phyloP scores from a whole-genome alignment of 2,329 filamentous ascomycete genomes.

The Pseudocercospora eumusae region DNA sequence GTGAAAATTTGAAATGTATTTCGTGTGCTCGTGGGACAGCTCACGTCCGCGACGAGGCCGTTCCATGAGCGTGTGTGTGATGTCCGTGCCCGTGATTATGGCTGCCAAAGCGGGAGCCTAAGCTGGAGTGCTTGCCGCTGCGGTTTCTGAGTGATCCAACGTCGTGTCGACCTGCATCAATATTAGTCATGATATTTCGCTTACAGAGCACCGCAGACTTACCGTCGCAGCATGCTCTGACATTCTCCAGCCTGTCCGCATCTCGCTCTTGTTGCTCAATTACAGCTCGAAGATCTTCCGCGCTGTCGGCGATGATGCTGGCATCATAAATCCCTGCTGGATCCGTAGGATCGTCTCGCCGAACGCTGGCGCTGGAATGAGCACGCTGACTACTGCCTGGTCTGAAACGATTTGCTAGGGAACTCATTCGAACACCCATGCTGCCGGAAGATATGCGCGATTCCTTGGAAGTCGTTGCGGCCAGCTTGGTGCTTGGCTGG shows the following conservation, averaged over 20 bases:
- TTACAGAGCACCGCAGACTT: slow-evolving; percentile 45
- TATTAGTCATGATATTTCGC: neutral
- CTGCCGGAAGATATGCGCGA: slow-evolving; percentile 26
- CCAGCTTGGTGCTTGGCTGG: slow-evolving; percentile 8
- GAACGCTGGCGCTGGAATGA: slow-evolving; percentile 24
- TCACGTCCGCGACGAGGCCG: slow-evolving; percentile 18
- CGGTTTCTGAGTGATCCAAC: slow-evolving; percentile 48
- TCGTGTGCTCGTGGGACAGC: neutral
- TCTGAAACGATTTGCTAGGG: slow-evolving; percentile 31
- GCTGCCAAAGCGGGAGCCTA: slow-evolving; percentile 18
- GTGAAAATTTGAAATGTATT: neutral
- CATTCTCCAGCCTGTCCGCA: slow-evolving; percentile 83
- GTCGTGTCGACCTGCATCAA: slow-evolving; percentile 51
- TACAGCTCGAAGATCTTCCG: slow-evolving; percentile 77
- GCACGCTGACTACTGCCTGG: slow-evolving; percentile 29
- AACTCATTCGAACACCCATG: slow-evolving; percentile 47
- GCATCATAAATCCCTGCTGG: slow-evolving; percentile 50
- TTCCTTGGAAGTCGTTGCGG: slow-evolving; percentile 18
- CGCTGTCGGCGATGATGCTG: slow-evolving; percentile 62
- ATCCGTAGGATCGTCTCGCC: slow-evolving; percentile 26
- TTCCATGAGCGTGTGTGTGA: slow-evolving; percentile 21
- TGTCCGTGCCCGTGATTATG: slow-evolving; percentile 12
- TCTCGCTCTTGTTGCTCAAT: slow-evolving; percentile 77
- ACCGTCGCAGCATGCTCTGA: slow-evolving; percentile 97
- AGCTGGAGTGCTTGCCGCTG: slow-evolving; percentile 20